Evolutionary conservation across 768 basidiomycete genomes (phyloP).

Genomic region (Suillus plorans): DNA sequence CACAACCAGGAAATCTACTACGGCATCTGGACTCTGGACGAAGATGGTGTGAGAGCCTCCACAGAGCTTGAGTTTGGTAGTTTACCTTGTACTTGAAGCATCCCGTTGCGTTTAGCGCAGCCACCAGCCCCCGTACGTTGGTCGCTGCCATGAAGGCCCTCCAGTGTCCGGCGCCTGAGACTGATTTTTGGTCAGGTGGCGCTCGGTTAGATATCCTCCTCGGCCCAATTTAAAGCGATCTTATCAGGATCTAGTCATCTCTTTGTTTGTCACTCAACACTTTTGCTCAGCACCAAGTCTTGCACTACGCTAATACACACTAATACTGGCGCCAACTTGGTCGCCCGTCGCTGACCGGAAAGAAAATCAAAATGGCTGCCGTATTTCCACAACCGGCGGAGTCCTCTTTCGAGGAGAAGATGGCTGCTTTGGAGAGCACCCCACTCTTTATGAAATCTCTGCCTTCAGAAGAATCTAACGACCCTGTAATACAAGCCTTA

Average conservation of each 20-base stretch:
- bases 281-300: background rate
- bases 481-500: conserved; percentile 73
- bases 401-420: conserved; percentile 33
- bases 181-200: background rate
- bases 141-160: conserved; percentile 27
- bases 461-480: conserved; percentile 63
- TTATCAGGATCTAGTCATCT: conserved; percentile 10
- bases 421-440: conserved; percentile 55
- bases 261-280: background rate
- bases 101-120: conserved; percentile 61
- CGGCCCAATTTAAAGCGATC: background rate
- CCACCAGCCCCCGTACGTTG: conserved; percentile 48
- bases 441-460: conserved; percentile 94
- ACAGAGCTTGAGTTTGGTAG: background rate
- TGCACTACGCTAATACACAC: background rate
- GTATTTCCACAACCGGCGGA: conserved; percentile 22
- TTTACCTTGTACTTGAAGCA: conserved; percentile 62
- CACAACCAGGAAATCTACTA: conserved; percentile 82
- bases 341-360: background rate
- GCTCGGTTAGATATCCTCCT: conserved; percentile 12
- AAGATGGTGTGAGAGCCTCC: background rate
- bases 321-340: background rate
- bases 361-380: conserved; percentile 17
- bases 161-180: background rate
- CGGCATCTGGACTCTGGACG: conserved; percentile 59